Conservation (phyloP, 441 rosid genomes). For the Populus trichocarpa region DNA sequence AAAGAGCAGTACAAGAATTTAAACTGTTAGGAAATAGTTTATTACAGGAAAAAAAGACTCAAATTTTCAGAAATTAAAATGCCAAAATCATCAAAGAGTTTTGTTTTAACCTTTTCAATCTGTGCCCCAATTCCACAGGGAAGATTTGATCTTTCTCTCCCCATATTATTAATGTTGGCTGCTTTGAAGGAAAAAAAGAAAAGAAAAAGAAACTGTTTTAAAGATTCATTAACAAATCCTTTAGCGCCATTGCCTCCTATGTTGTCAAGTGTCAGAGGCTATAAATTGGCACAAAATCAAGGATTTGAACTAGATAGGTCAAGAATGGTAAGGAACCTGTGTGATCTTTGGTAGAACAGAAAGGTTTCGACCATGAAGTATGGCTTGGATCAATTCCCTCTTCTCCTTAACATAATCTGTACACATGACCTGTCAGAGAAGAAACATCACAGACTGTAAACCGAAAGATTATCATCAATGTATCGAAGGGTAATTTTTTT, state of each 20-base stretch:
- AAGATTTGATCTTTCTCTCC: conserved; percentile 76
- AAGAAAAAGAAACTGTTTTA: neutral
- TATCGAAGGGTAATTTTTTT: neutral
- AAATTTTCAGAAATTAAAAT: neutral
- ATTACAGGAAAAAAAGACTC: neutral
- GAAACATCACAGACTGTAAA: neutral
- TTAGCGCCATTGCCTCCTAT: neutral
- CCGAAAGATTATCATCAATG: neutral
- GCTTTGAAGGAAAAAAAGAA: neutral
- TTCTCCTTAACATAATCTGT: conserved; percentile 54
- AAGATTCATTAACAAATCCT: neutral
- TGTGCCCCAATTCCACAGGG: conserved; percentile 59
- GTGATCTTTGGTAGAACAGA: conserved; percentile 51
- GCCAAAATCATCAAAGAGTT: neutral
- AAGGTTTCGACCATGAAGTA: conserved; percentile 45
- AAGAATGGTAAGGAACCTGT: conserved; percentile 35
- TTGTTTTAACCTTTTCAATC: conserved; percentile 45
- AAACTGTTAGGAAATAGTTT: neutral
- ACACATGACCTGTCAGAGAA: conserved; percentile 50
- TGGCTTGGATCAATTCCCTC: conserved; percentile 49
- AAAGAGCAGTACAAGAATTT: neutral
- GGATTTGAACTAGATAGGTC: neutral
- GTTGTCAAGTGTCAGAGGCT: neutral
- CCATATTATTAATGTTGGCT: conserved; percentile 60
- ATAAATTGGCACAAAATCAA: neutral